Base-by-base conservation (phyloP, 2,329 filamentous ascomycete species). In the Cladosporium sphaerospermum region DNA sequence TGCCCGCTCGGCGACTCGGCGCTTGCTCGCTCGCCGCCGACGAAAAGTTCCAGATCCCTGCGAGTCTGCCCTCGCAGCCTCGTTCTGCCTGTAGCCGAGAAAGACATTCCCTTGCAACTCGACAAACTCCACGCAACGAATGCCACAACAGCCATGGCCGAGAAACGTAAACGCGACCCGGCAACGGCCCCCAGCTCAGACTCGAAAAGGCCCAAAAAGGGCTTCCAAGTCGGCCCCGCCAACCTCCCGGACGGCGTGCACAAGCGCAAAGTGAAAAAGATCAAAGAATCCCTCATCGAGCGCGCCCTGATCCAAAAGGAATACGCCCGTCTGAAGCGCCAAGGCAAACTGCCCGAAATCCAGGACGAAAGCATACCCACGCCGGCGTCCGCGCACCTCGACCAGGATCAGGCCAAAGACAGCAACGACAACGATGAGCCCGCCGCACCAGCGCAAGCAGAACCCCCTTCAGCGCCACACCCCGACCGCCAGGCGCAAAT, bases 271-370 rank as follows among this genome's bases (percentile, higher is more conserved):
- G 88, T 88, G 54, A 83, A 88, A 70, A 92, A 92, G 71, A 93
- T 96, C 66, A 97, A 97, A 72, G 80, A 86, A 59, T 82, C 88
- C 60, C 75, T 96, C 53, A 96, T 97, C 63, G 83, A 90, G 70
- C 95, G 93, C 69, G 90, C 91, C 56, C 96, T 96, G 71, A 78
- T 96, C 57, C 93, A 92, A 73, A 95, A 96, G 71, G 82, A 87
- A 40, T 96, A 96, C 67, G 87, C 86, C 58, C 96, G 96, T 71
- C 76, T 96, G 59, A 92, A 91, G 71, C 83, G 83, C 39, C 73
- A 82, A 66, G 58, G 60, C 14, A 58, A 61, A 33, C 55, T 61
- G 18, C 51, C 57, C 5, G 61, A 61, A 10, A 41, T 45, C 3
- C 52, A 66, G 44, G 56, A 54, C 19, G 64, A 67, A 42, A 52